Evolutionary conservation across 2,329 filamentous ascomycete species (phyloP), one percentile per base, ranked within the genome.

Genomic region (Pseudogymnoascus sp.): DNA sequence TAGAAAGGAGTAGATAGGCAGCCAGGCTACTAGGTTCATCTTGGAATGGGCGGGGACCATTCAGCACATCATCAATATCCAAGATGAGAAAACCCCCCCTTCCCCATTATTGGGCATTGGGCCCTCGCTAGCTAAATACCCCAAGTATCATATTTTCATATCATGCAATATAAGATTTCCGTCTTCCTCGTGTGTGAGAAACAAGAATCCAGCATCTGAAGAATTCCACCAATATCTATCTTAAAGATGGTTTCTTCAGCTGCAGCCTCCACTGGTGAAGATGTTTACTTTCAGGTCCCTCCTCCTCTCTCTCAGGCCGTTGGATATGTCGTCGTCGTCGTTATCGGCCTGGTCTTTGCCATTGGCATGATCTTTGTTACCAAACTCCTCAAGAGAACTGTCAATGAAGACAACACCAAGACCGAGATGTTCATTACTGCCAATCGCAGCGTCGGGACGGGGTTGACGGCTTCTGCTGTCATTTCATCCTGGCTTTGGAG

Each of bases 341-440:
- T 74, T 0, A 67, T 78, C 17, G 77, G 77, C 4, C 65, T 78
- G 4, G 70, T 77, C 15, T 75, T 78, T 60, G 77, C 77, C 4
- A 68, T 76, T 1, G 73, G 76, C 76, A 81, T 82, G 79, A 78
- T 81, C 65, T 70, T 78, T 1, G 71, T 80, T 0, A 81, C 79
- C 0, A 75, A 74, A 7, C 62, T 80, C 2, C 67, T 82, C n/a
- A 82, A 80, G 65, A 77, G 72, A 36, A 81, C 79, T 0, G 74
- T 78, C 0, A 78, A 78, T 0, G 80, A 83, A 65, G 80, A 83
- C 59, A 83, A 82, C 62, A 74, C 75, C 21, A 82, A 78, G 19
- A 82, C 79, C 0, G 81, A 83, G 69, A 83, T 82, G 79, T 83
- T 83, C 68, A 83, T 82, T 77, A 80, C 79, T 0, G 81, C 81